phyloP scores from a whole-genome alignment of 768 basidiomycete species.

The Strobilomyces confusus region DNA sequence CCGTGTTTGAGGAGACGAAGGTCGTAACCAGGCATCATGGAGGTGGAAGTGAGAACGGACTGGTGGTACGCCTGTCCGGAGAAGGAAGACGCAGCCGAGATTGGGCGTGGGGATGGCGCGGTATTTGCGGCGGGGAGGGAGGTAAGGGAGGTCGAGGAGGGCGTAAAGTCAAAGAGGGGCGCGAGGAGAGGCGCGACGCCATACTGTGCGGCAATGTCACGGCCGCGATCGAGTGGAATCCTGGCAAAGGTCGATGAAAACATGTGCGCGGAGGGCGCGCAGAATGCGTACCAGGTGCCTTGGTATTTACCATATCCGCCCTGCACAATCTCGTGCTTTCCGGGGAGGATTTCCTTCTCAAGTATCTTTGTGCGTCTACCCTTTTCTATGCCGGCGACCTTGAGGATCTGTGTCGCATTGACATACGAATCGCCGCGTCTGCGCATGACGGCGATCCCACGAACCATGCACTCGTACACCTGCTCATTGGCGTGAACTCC shows the following conservation, averaged over 20 bases:
- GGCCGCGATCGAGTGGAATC: slow-evolving; percentile 94
- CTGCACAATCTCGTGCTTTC: slow-evolving; percentile 96
- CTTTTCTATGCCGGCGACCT: slow-evolving; percentile 98
- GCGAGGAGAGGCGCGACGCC: slow-evolving; percentile 85
- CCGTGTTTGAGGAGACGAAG: slow-evolving; percentile 81
- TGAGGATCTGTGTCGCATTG: slow-evolving; percentile 98
- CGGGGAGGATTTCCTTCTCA: slow-evolving; percentile 94
- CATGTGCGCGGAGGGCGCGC: slow-evolving; percentile 1
- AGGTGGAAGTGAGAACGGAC: slow-evolving; percentile 63
- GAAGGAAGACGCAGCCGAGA: slow-evolving; percentile 68
- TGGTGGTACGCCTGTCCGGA: slow-evolving; percentile 52
- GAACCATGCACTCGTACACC: slow-evolving; percentile 98
- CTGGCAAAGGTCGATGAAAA: slow-evolving; percentile 39
- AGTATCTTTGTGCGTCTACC: slow-evolving; percentile 93
- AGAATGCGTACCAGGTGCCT: slow-evolving; percentile 81
- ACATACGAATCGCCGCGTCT: slow-evolving; percentile 91
- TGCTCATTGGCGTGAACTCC: slow-evolving; percentile 29
- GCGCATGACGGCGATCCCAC: slow-evolving; percentile 98
- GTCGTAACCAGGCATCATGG: slow-evolving; percentile 85
- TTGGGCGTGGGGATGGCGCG: slow-evolving; percentile 53
- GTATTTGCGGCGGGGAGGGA: slow-evolving; percentile 54
- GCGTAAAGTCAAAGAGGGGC: slow-evolving; percentile 92
- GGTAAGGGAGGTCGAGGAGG: slow-evolving; percentile 66
- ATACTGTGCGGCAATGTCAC: slow-evolving; percentile 88
- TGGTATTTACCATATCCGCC: slow-evolving; percentile 99